These are phyloP conservation scores for Earliella scabrosa DNA, from an alignment of 1,284 basidiomycete genomes.

Conservation along the genomic window DNA sequence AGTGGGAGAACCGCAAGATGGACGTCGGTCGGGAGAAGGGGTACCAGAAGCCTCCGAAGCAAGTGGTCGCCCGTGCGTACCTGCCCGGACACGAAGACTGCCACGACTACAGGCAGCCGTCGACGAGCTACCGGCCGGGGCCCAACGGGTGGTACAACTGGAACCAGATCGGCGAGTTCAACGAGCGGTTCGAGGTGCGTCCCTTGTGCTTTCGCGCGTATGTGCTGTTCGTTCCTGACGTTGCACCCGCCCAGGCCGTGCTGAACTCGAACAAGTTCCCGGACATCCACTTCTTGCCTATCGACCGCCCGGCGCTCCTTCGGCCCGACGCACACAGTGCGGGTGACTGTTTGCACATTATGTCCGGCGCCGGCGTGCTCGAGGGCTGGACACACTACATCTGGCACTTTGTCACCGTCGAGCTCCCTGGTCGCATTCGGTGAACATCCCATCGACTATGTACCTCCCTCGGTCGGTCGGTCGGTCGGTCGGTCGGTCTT, in stretches of 20 bases:
- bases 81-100: conserved; percentile 68
- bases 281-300: conserved; percentile 59
- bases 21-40: not conserved
- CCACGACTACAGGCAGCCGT: conserved; percentile 49
- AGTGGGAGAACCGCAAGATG: conserved; percentile 20
- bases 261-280: conserved; percentile 48
- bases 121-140: conserved; percentile 46
- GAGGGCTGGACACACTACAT: conserved; percentile 77
- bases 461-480: too few relatives aligned
- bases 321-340: conserved; percentile 67
- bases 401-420: conserved; percentile 60
- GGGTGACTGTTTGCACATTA: conserved; percentile 67
- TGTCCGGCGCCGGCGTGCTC: conserved; percentile 64
- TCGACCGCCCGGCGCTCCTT: conserved; percentile 61
- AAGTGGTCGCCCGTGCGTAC: conserved; percentile 64
- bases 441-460: too few relatives aligned
- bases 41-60: conserved; percentile 30
- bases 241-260: too few relatives aligned
- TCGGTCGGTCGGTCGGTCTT: too few relatives aligned
- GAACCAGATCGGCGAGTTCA: conserved; percentile 60
- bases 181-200: conserved; percentile 57
- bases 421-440: conserved; percentile 32
- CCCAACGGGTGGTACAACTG: conserved; percentile 63
- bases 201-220: not conserved
- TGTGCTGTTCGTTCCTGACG: too few relatives aligned